These are phyloP conservation scores for Pseudopyrenochaeta lycopersici DNA, from an alignment of 2,329 filamentous ascomycete species.

Conservation along the genomic window DNA sequence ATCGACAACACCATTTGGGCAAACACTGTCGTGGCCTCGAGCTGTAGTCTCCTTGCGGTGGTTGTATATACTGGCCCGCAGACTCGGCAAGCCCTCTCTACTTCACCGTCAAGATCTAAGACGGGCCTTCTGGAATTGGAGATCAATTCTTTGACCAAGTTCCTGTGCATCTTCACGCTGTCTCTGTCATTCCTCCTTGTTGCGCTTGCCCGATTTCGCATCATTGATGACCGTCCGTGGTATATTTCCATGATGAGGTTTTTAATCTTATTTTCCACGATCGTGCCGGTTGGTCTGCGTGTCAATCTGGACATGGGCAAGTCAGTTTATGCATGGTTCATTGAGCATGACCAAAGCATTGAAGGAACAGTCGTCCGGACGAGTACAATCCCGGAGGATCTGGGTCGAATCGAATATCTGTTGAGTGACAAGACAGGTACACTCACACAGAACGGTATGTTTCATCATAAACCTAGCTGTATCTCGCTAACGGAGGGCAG, in stretches of 20 bases:
- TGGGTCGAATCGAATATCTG: conserved; percentile 94
- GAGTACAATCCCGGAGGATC: conserved; percentile 95
- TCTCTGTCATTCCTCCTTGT: conserved; percentile 88
- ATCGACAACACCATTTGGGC: conserved; percentile 99
- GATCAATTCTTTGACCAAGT: conserved; percentile 97
- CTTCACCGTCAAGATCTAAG: conserved; percentile 90
- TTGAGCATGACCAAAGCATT: conserved; percentile 89
- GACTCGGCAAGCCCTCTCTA: conserved; percentile 92
- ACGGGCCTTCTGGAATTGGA: conserved; percentile 93
- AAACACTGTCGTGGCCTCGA: conserved; percentile 95
- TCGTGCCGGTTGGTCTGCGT: conserved; percentile 94
- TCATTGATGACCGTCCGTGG: conserved; percentile 75
- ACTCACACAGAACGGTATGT: conserved; percentile 82
- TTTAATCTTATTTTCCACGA: conserved; percentile 97
- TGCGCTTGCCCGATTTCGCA: conserved; percentile 80
- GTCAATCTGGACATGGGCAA: conserved; percentile 98
- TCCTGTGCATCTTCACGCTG: conserved; percentile 87
- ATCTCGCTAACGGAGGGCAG: conserved; percentile 51
- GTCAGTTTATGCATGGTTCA: conserved; percentile 94
- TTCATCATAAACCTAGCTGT: conserved; percentile 5
- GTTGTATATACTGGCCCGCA: conserved; percentile 95
- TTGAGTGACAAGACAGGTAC: conserved; percentile 99
- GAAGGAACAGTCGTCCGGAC: conserved; percentile 92
- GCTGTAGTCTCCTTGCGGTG: conserved; percentile 85
- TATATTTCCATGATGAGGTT: conserved; percentile 99